A percentile compares a stretch with the other conserved stretches of the same genome.
Evolutionary conservation across 805 yeast species (phyloP).

Genomic region (Ogataea angusta): DNA sequence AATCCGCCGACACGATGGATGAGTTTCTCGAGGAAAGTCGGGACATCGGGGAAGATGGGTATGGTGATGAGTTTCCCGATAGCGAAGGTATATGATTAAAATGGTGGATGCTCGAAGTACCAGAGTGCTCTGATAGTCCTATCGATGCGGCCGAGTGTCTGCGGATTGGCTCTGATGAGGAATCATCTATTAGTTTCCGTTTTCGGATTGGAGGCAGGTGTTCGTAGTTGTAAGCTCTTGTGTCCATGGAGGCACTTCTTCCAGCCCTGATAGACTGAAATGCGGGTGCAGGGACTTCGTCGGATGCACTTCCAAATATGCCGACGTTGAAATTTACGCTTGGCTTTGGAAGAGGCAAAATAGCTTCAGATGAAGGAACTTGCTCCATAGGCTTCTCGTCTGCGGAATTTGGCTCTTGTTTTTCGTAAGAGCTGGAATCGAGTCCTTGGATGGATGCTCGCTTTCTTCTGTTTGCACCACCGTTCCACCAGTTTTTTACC

Average conservation of each 20-base stretch:
- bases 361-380: neutral
- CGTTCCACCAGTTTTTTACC: slow-evolving; percentile 95
- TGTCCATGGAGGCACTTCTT: slow-evolving; percentile 26
- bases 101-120: slow-evolving; percentile 2
- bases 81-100: slow-evolving; percentile 4
- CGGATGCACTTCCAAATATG: slow-evolving; percentile 12
- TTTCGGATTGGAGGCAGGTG: slow-evolving; percentile 25
- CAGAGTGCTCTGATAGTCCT: slow-evolving; percentile 4
- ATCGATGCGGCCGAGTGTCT: slow-evolving; percentile 35
- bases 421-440: slow-evolving; percentile 5
- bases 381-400: neutral
- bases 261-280: slow-evolving; percentile 17
- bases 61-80: slow-evolving; percentile 22
- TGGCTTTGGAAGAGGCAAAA: slow-evolving; percentile 5
- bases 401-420: slow-evolving; percentile 4
- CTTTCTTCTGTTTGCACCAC: slow-evolving; percentile 83
- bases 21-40: slow-evolving; percentile 32
- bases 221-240: slow-evolving; percentile 13
- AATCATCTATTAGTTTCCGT: slow-evolving; percentile 28
- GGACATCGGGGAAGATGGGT: slow-evolving; percentile 31
- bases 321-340: slow-evolving; percentile 20
- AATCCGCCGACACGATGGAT: slow-evolving; percentile 31
- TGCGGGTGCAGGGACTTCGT: slow-evolving; percentile 11
- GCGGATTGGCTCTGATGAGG: slow-evolving; percentile 22
- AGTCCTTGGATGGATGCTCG: slow-evolving; percentile 40